phyloP scores from a whole-genome alignment of 768 basidiomycete species.

The Lentinula lateritia region DNA sequence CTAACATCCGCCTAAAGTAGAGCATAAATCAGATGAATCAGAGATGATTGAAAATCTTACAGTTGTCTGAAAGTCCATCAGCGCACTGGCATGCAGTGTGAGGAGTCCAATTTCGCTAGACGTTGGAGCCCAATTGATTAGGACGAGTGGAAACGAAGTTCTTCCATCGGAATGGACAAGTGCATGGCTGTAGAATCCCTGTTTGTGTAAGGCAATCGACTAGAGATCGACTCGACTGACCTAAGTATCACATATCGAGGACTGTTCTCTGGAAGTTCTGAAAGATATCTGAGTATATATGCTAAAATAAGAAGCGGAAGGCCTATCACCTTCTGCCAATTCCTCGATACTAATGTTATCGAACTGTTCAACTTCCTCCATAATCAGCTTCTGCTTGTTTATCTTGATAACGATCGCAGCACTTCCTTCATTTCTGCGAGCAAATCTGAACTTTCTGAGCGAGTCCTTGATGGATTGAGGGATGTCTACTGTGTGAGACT shows the following conservation, averaged over 20 bases:
- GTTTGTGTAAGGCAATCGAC: not conserved
- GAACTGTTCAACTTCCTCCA: conserved; percentile 82
- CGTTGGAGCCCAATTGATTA: conserved; percentile 85
- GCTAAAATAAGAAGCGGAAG: not conserved
- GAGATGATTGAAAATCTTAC: conserved; percentile 33
- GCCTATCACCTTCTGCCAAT: conserved; percentile 69
- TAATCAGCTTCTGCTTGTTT: conserved; percentile 72
- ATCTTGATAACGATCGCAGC: conserved; percentile 88
- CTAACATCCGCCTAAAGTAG: conserved; percentile 59
- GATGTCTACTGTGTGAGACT: conserved; percentile 83
- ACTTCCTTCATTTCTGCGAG: conserved; percentile 66
- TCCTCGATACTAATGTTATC: conserved; percentile 75
- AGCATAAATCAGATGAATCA: not conserved
- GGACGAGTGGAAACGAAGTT: conserved; percentile 76
- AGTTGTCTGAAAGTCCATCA: conserved; percentile 72
- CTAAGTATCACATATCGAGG: conserved; percentile 63
- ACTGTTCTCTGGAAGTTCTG: conserved; percentile 84
- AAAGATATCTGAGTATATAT: not conserved
- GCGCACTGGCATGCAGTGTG: conserved; percentile 80
- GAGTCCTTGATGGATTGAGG: conserved; percentile 71
- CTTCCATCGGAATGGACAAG: conserved; percentile 77
- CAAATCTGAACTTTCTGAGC: conserved; percentile 74
- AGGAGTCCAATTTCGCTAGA: conserved; percentile 70
- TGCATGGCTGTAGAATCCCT: conserved; percentile 58
- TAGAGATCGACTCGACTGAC: not conserved